Percentiles rank a stretch among this genome's conserved stretches.
Evolutionary conservation across 805 yeast genomes (phyloP).

Genomic region (Sungouiella blattae): DNA sequence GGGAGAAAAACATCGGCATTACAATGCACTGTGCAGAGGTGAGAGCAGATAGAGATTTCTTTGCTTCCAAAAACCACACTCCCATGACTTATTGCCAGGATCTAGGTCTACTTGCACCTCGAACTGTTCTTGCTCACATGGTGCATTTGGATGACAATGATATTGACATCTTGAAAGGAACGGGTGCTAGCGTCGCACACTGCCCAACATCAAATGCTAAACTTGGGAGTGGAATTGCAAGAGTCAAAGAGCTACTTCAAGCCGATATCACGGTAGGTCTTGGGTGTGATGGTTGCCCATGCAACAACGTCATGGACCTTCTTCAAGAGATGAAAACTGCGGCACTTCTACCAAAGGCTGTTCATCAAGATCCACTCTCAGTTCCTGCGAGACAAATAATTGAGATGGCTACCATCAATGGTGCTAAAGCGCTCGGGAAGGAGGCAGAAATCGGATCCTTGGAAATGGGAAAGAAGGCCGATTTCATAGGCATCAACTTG

Average conservation of each 20-base stretch:
- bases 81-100: constrained; percentile 15
- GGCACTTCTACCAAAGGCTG: constrained; percentile 17
- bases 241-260: constrained; percentile 14
- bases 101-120: constrained; percentile 11
- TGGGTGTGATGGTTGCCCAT: constrained; percentile 20
- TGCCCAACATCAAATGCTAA: constrained; percentile 19
- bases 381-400: constrained; percentile 11
- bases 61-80: constrained; percentile 12
- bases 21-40: constrained; percentile 16
- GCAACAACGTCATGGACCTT: constrained; percentile 19
- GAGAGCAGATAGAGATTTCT: constrained; percentile 12
- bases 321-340: constrained; percentile 20
- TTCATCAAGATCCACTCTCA: constrained; percentile 16
- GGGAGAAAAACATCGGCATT: constrained; percentile 11
- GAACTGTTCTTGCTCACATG: constrained; percentile 15
- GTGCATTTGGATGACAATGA: constrained; percentile 13
- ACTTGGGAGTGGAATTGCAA: constrained; percentile 17
- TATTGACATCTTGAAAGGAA: constrained; percentile 6
- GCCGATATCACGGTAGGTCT: constrained; percentile 14
- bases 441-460: constrained; percentile 14
- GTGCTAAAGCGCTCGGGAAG: constrained; percentile 14
- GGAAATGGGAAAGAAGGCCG: constrained; percentile 13
- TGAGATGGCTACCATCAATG: constrained; percentile 13
- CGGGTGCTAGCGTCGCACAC: constrained; percentile 15
- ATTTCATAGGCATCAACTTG: constrained; percentile 13